These are phyloP conservation scores for Beta corolliflora DNA, from an alignment of 179 eudicot genomes.

Conservation along the genomic window DNA sequence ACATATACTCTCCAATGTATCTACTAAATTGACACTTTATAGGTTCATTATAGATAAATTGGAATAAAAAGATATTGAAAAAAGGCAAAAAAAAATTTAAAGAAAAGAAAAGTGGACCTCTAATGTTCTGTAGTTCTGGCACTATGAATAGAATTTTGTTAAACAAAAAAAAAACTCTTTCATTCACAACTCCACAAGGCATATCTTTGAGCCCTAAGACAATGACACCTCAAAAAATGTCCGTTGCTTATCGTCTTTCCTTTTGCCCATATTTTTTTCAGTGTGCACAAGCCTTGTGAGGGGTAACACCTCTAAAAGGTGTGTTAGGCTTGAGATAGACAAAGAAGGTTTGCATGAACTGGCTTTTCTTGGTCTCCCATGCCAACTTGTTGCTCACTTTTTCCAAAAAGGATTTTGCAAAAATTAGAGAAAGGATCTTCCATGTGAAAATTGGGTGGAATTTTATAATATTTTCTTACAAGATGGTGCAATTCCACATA, in stretches of 20 bases:
- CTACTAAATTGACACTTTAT: no score
- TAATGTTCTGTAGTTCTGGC: slow-evolving; percentile 18
- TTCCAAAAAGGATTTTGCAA: background rate
- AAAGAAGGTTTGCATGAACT: slow-evolving; percentile 17
- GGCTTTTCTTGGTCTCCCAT: slow-evolving; percentile 25
- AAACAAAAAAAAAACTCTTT: background rate
- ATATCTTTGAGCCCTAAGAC: slow-evolving; percentile 29
- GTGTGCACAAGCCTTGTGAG: slow-evolving; percentile 17
- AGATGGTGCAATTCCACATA: no score
- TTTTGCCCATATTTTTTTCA: slow-evolving; percentile 29
- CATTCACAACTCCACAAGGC: slow-evolving; percentile 1
- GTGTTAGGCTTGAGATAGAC: slow-evolving; percentile 34
- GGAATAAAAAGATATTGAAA: no score
- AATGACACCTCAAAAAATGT: slow-evolving; percentile 34
- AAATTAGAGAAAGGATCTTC: background rate
- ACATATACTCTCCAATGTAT: no score
- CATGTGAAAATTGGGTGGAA: background rate
- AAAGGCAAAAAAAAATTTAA: background rate
- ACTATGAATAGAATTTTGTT: slow-evolving; percentile 6
- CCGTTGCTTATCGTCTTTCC: slow-evolving; percentile 19
- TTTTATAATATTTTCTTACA: background rate
- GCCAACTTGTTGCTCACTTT: slow-evolving; percentile 13
- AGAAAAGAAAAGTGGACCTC: slow-evolving; percentile 24
- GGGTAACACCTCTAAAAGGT: slow-evolving; percentile 25
- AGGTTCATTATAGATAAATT: no score